Base-by-base conservation (phyloP, 202 grass and related monocot species). In the Panicum virgatum region DNA sequence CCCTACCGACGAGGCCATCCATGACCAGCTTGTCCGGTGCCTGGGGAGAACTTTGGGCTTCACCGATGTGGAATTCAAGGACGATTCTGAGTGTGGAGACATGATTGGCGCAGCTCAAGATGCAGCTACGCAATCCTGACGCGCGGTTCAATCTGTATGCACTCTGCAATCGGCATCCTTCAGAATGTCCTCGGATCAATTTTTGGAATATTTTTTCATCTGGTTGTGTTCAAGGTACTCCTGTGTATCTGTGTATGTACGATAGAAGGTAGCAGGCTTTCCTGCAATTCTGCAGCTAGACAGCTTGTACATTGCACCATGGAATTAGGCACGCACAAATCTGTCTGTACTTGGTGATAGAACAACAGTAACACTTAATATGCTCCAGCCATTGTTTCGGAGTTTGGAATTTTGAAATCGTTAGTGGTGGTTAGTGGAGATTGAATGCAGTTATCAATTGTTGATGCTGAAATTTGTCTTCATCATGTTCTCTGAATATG, bases 1-100 rank as follows among this genome's bases (percentile, higher is more conserved):
- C 77, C 89, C 83, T 38, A 38, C 65, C 57, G 89, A 98, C 76
- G 92, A 86, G 82, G 87, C 90, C 80, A 91, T 98, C 81, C 90
- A 96, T 75, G 85, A 88, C 27, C 90, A 98, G 58, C 91, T 98
- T 25, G 82, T 93, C 65, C 82, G 89, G 51, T 74, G 86, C 79
- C 75, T 93, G 62, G 88, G 80, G 2, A 84, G 18, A 74, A 79
- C 80, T 6, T 83, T 98, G 79, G 40, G 47, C 4, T 96, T 98
- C 76, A 76, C 45, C 18, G 87, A 93, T 66, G 73, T 90, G 10
- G 14, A 83, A 34, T n/a, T 83, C 51, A 90, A 63, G 60, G 80
- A 86, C 62, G 79, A 56, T 64, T 80, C 52, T 20, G 75, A 76
- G 34, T 83, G 61, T 79, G 79, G 48, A 62, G 52, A 39, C 78